phyloP scores from a whole-genome alignment of 2,329 filamentous ascomycete genomes.

The Ophiosphaerella herpotricha region DNA sequence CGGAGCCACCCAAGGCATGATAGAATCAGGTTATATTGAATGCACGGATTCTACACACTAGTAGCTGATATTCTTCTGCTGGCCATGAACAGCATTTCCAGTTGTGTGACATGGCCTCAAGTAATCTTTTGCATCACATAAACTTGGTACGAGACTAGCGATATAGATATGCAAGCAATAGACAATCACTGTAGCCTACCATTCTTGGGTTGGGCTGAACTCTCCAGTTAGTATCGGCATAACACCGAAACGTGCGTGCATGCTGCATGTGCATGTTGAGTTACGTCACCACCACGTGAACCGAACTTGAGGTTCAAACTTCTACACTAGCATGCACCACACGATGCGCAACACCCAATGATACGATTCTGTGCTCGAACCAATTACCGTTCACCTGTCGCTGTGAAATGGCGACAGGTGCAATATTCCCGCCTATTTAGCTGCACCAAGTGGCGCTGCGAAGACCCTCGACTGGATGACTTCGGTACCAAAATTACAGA shows the following conservation, averaged over 20 bases:
- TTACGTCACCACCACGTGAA: conserved; percentile 31
- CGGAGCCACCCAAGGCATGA: conserved; percentile 61
- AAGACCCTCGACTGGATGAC: conserved; percentile 57
- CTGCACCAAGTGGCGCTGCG: conserved; percentile 25
- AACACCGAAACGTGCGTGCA: background rate
- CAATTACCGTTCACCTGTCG: conserved; percentile 26
- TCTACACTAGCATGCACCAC: background rate
- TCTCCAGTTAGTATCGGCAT: no score
- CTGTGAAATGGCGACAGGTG: conserved; percentile 1
- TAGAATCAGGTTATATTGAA: no score
- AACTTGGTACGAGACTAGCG: no score
- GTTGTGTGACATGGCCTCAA: no score
- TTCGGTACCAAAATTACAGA: conserved; percentile 61
- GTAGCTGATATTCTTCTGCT: no score
- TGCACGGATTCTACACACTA: background rate
- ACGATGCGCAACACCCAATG: conserved; percentile 34
- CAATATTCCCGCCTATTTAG: conserved; percentile 25
- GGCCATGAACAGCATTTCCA: no score
- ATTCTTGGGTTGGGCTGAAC: no score
- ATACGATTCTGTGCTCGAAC: conserved; percentile 36
- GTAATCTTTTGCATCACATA: no score
- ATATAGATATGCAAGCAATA: no score
- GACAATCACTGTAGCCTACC: no score
- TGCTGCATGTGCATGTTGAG: background rate
- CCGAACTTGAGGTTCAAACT: conserved; percentile 9